A percentile compares a stretch with the other conserved stretches of the same genome.
Conservation (phyloP, 2,329 filamentous ascomycete genomes). For the Microcera coccophila region DNA sequence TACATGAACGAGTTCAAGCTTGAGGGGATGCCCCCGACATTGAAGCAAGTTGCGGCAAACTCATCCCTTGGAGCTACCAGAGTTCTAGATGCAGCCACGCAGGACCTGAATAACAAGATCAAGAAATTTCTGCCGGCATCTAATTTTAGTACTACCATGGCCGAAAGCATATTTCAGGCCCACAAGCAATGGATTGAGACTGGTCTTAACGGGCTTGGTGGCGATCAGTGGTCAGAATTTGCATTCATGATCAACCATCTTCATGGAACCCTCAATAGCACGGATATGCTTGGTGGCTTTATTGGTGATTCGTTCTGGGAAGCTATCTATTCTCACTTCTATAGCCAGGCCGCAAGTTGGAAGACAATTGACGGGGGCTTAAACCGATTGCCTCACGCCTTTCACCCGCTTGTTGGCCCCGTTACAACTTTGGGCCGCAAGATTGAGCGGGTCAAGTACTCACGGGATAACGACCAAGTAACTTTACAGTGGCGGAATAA, state of each 20-base stretch:
- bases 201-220: slow-evolving; percentile 24
- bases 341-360: slow-evolving; percentile 58
- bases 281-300: slow-evolving; percentile 41
- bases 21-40: slow-evolving; percentile 51
- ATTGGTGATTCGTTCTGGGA: slow-evolving; percentile 45
- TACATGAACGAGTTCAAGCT: slow-evolving; percentile 44
- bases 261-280: slow-evolving; percentile 43
- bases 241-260: slow-evolving; percentile 59
- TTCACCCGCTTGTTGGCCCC: slow-evolving; percentile 57
- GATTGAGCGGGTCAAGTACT: slow-evolving; percentile 54
- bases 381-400: slow-evolving; percentile 46
- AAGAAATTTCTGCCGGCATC: slow-evolving; percentile 30
- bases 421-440: slow-evolving; percentile 49
- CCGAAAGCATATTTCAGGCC: slow-evolving; percentile 42
- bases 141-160: slow-evolving; percentile 36
- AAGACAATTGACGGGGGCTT: slow-evolving; percentile 48
- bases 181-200: slow-evolving; percentile 37
- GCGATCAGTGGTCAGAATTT: slow-evolving; percentile 61
- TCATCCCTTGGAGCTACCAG: slow-evolving; percentile 33
- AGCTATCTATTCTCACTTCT: slow-evolving; percentile 47
- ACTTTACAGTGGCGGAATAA: slow-evolving; percentile 52
- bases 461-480: slow-evolving; percentile 45
- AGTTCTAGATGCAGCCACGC: slow-evolving; percentile 17
- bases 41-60: slow-evolving; percentile 45
- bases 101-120: slow-evolving; percentile 34